phyloP scores from a whole-genome alignment of 2,329 filamentous ascomycete genomes.

The Sarocladiaceae sp. region DNA sequence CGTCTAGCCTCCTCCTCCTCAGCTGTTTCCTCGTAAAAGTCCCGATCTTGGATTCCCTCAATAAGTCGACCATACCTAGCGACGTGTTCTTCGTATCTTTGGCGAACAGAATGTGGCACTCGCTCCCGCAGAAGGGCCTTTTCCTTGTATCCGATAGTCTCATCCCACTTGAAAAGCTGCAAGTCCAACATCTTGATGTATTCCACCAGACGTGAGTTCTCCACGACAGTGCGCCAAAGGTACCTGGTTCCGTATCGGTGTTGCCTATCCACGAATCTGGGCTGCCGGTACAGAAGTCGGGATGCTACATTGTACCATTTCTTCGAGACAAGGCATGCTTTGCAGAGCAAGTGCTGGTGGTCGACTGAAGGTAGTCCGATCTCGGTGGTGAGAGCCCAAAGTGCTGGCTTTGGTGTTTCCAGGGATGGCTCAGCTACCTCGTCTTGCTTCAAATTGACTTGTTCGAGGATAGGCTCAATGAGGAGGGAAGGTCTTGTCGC shows the following conservation, averaged over 20 bases:
- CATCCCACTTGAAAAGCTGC: background rate
- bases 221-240: background rate
- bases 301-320: background rate
- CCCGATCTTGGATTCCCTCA: background rate
- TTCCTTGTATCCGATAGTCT: background rate
- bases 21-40: background rate
- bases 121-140: background rate
- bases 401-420: background rate
- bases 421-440: background rate
- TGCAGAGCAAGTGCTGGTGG: background rate
- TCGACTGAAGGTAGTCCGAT: background rate
- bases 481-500: background rate
- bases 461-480: background rate
- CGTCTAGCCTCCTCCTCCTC: background rate
- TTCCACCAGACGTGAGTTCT: background rate
- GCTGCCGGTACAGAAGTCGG: background rate
- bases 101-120: background rate
- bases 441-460: background rate
- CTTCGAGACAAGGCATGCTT: background rate
- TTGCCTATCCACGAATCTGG: background rate
- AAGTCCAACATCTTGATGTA: background rate
- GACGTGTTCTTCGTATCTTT: background rate
- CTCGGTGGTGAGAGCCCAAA: background rate
- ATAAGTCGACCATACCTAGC: background rate
- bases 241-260: background rate